phyloP scores from a whole-genome alignment of 495 filamentous ascomycete species.

The Mytilinidion resinicola region DNA sequence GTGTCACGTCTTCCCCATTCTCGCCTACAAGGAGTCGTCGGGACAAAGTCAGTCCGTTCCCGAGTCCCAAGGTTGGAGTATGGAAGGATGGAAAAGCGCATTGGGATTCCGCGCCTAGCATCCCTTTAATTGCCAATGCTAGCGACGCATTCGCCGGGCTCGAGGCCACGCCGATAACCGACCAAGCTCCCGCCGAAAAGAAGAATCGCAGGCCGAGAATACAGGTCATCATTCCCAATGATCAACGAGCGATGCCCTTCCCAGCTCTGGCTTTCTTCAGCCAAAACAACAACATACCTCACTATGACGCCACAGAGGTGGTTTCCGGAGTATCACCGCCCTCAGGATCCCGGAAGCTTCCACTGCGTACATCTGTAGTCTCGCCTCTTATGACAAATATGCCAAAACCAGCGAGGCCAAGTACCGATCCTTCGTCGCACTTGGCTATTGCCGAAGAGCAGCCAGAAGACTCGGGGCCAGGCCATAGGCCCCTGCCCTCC shows the following conservation, averaged over 20 bases:
- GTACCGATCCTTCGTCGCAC: neutral
- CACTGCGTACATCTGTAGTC: constrained; percentile 12
- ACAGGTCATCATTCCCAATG: constrained; percentile 30
- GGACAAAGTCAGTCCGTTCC: constrained; percentile 6
- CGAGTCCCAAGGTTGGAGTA: constrained; percentile 26
- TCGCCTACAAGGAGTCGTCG: constrained; percentile 9
- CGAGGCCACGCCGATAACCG: neutral
- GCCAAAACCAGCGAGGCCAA: neutral
- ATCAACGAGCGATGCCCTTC: constrained; percentile 18
- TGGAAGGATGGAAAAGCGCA: constrained; percentile 33
- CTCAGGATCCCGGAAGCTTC: constrained; percentile 6
- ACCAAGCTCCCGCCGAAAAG: neutral
- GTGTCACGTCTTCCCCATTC: constrained; percentile 12
- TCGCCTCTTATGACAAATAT: constrained; percentile 17
- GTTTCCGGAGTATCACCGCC: constrained; percentile 18
- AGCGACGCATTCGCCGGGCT: constrained; percentile 5
- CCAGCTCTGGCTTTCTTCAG: constrained; percentile 18
- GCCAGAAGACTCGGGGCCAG: neutral
- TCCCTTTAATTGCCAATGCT: constrained; percentile 2
- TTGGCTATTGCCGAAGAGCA: neutral
- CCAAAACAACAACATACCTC: neutral
- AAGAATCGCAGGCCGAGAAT: constrained; percentile 26
- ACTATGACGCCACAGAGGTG: constrained; percentile 5
- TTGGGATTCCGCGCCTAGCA: constrained; percentile 25
- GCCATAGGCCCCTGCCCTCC: neutral